phyloP scores from a whole-genome alignment of 179 eudicot species.

The Gypsophila paniculata region DNA sequence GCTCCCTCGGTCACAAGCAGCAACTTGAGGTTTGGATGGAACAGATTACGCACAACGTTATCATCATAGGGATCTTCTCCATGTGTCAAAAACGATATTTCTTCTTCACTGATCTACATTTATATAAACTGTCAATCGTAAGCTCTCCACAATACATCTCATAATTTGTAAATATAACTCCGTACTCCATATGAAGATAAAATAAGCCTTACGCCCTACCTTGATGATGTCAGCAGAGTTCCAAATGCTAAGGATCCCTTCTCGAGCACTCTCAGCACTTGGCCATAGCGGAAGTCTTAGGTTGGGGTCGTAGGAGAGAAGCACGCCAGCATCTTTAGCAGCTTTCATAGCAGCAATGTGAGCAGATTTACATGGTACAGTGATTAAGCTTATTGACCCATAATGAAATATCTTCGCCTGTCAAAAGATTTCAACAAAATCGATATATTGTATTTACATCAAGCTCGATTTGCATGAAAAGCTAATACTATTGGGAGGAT shows the following conservation, averaged over 20 bases:
- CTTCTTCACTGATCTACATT: slow-evolving; percentile 81
- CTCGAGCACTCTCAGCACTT: slow-evolving; percentile 74
- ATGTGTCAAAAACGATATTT: slow-evolving; percentile 74
- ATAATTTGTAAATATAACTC: neutral
- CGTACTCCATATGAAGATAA: neutral
- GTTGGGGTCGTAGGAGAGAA: slow-evolving; percentile 95
- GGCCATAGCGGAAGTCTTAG: slow-evolving; percentile 97
- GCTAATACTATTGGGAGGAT: neutral
- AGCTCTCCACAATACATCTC: neutral
- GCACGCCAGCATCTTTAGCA: slow-evolving; percentile 89
- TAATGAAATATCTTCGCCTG: slow-evolving; percentile 94
- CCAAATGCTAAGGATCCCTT: slow-evolving; percentile 95
- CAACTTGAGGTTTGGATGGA: slow-evolving; percentile 86
- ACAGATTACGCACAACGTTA: slow-evolving; percentile 78
- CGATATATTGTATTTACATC: neutral
- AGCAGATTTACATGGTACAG: slow-evolving; percentile 90
- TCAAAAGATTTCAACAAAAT: slow-evolving; percentile 13
- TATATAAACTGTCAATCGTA: slow-evolving; percentile 21
- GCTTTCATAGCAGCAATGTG: slow-evolving; percentile 87
- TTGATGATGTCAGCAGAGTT: slow-evolving; percentile 90
- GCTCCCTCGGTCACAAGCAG: slow-evolving; percentile 96
- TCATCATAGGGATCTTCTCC: slow-evolving; percentile 98
- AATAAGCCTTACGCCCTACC: slow-evolving; percentile 35
- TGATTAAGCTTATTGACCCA: slow-evolving; percentile 92
- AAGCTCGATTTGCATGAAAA: neutral